Percentiles rank a stretch among this genome's conserved stretches.
Evolutionary conservation across 176 grass and related monocot species (phyloP).

Genomic region (Typha latifolia): DNA sequence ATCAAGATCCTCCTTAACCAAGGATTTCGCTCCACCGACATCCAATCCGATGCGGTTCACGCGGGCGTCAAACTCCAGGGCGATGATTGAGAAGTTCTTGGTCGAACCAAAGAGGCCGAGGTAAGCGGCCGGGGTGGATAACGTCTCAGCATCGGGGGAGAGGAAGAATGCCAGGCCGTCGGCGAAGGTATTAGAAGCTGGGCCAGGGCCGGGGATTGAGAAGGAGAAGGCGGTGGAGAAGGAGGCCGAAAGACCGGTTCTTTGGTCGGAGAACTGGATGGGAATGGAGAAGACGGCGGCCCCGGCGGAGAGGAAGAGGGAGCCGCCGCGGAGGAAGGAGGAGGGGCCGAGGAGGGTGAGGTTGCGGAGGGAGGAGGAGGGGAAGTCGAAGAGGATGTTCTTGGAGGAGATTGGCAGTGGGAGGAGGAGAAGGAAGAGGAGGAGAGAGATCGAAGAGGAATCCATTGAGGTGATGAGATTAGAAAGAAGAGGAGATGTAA

Average conservation of each 20-base stretch:
- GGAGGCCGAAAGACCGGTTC: not conserved
- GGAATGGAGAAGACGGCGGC: not conserved
- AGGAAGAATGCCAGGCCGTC: constrained; percentile 5
- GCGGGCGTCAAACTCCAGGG: not conserved
- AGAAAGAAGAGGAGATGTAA: too few species aligned
- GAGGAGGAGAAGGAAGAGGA: constrained; percentile 5
- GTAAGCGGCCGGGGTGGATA: constrained; percentile 4
- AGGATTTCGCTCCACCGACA: not conserved
- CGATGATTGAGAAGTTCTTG: not conserved
- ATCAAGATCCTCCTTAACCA: not conserved
- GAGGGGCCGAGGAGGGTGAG: constrained; percentile 25
- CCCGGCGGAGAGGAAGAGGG: not conserved
- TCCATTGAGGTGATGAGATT: too few species aligned
- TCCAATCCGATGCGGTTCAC: not conserved
- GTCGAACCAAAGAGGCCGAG: not conserved
- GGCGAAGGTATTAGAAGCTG: not conserved
- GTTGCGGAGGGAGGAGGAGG: constrained; percentile 24
- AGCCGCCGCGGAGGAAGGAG: constrained; percentile 13
- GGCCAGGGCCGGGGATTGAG: not conserved
- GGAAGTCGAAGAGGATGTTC: constrained; percentile 21
- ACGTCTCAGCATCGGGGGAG: constrained; percentile 10
- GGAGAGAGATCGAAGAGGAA: not conserved
- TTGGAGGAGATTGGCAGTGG: not conserved
- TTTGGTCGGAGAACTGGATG: not conserved
- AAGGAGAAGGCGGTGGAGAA: constrained; percentile 2